Base-by-base conservation (phyloP, 108 stramenopile species). In the Discostella stelligeroides region DNA sequence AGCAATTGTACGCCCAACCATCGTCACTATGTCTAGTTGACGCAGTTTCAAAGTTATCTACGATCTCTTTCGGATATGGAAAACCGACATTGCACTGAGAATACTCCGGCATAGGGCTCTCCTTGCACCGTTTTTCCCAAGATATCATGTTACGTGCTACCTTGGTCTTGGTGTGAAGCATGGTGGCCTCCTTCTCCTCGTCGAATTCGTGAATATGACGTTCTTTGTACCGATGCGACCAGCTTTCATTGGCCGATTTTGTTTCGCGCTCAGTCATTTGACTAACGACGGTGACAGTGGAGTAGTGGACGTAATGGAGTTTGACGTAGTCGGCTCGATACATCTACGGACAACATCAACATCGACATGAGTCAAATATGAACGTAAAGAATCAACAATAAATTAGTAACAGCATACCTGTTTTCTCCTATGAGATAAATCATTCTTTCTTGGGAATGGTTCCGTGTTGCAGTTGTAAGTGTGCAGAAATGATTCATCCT, bases 401-500 rank as follows among this genome's bases (percentile, higher is more conserved):
- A 0, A 29, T 39, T 50, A 30, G 20, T 53, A 4, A 42, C 39
- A 24, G 24, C 60, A 38, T 83, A 87, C 58, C 80, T 89, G 88
- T 59, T 92, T 95, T 60, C 89, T 89, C 34, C 88, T 82, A 47
- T 86, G 88, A 39, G 90, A 86, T 81, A 92, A 82, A 20, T 71
- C 73, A 46, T 92, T 90, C 47, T 73, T 25, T n/a, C 91, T 86
- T 12, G 74, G 78, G 21, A 89, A 89, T 61, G 77, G 60, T 50
- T 92, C 86, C 47, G 85, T 69, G 57, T 95, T 90, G 75, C 94
- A 95, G 67, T 95, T 95, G 79, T 95, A 95, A 0, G 88, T 85
- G 69, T 92, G 84, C 25, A 95, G 41, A 46, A 92, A 82, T 43
- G 91, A 92, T 60, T 70, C 78, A 12, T 90, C 69, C 10, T 64